Conservation (phyloP, 768 basidiomycete species). For the Tremella mesenterica region DNA sequence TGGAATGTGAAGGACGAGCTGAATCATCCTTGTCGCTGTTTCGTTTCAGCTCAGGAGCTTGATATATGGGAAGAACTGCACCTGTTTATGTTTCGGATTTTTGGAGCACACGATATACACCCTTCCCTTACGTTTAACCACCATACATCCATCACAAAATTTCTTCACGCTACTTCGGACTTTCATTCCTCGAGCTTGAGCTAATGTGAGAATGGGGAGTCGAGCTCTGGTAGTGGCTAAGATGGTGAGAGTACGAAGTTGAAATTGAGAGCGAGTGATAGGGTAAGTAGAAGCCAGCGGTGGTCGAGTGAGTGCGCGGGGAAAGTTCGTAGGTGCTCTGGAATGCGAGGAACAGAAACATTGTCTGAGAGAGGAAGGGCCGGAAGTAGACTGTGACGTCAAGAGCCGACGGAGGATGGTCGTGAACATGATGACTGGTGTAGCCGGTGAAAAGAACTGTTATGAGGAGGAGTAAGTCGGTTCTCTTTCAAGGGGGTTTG, state of each 20-base stretch:
- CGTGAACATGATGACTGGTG: conserved; percentile 8
- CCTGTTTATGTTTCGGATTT: conserved; percentile 97
- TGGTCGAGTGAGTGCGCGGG: background rate
- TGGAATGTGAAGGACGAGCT: too few species aligned
- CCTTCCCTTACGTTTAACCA: conserved; percentile 72
- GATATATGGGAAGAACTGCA: too few species aligned
- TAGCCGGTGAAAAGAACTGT: background rate
- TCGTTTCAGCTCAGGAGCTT: too few species aligned
- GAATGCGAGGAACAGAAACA: background rate
- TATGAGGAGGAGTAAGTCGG: background rate
- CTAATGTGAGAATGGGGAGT: background rate
- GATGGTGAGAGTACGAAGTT: background rate
- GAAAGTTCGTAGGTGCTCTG: background rate
- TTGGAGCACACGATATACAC: conserved; percentile 87
- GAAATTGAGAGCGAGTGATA: background rate
- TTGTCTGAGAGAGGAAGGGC: background rate
- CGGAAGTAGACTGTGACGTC: background rate
- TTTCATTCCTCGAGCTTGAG: conserved; percentile 65
- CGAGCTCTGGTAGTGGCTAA: background rate
- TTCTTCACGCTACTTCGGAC: conserved; percentile 87
- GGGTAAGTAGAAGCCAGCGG: background rate
- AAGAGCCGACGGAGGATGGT: conserved; percentile 5
- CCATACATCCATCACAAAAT: conserved; percentile 86
- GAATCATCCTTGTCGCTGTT: too few species aligned
- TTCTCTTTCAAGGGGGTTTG: background rate